These are phyloP conservation scores for Leccinum fallax DNA, from an alignment of 1,284 basidiomycete genomes.

Conservation along the genomic window DNA sequence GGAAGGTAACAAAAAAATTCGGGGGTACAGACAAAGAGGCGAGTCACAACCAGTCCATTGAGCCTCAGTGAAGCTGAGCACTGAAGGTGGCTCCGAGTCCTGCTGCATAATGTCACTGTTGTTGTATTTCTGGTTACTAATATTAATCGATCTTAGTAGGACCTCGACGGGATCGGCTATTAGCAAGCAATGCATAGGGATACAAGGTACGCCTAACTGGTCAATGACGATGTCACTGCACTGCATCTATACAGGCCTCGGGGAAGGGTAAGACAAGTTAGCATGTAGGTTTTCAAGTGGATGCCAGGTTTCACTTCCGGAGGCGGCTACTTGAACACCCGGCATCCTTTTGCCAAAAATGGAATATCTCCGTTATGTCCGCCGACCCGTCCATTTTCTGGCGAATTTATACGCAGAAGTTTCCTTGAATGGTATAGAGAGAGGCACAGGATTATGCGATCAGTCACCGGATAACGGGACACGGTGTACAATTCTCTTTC, in stretches of 20 bases:
- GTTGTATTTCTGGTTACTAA: conserved; percentile 8
- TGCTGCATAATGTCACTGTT: conserved; percentile 7
- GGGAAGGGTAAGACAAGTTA: conserved; percentile 8
- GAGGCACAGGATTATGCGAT: conserved; percentile 30
- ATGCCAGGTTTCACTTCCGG: conserved; percentile 13
- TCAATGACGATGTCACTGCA: conserved; percentile 24
- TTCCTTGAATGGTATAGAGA: background rate
- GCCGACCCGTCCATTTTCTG: background rate
- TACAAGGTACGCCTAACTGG: conserved; percentile 16
- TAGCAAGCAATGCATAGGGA: conserved; percentile 24
- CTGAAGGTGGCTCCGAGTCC: background rate
- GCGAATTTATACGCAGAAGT: background rate
- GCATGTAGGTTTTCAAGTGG: conserved; percentile 8
- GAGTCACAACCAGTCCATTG: background rate
- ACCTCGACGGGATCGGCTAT: conserved; percentile 5
- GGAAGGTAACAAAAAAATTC: conserved; percentile 4
- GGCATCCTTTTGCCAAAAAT: conserved; percentile 8
- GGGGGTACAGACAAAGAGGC: conserved; percentile 2
- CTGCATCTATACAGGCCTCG: conserved; percentile 19
- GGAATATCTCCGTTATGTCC: conserved; percentile 8
- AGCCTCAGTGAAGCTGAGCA: background rate
- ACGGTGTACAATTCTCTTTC: conserved; percentile 11
- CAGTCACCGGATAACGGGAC: conserved; percentile 27
- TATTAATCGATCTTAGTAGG: conserved; percentile 9
- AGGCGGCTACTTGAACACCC: conserved; percentile 25